A percentile compares a stretch with the other conserved stretches of the same genome.
Conservation (phyloP, 179 eudicot species). For the Drosera spatulata region DNA sequence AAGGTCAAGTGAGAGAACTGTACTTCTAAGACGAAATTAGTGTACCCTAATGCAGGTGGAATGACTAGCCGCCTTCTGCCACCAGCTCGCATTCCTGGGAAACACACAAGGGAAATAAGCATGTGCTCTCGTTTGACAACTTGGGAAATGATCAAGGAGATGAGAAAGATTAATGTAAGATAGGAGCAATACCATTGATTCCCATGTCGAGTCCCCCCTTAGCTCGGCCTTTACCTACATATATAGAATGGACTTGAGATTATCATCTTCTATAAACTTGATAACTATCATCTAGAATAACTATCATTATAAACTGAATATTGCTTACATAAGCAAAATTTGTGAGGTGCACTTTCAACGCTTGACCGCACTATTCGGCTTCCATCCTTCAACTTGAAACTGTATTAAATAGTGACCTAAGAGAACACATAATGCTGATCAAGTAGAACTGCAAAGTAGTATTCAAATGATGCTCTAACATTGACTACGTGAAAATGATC, state of each 20-base stretch:
- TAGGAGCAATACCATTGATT: conserved; percentile 43
- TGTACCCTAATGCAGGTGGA: conserved; percentile 72
- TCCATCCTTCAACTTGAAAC: no score
- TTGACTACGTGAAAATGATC: neutral
- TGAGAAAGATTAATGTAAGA: neutral
- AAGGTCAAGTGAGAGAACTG: neutral
- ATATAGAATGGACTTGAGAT: neutral
- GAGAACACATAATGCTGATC: no score
- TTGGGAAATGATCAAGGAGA: neutral
- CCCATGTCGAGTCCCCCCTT: conserved; percentile 78
- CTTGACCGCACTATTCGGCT: no score
- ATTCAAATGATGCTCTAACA: neutral
- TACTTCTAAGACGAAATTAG: neutral
- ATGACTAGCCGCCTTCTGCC: conserved; percentile 60
- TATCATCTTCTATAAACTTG: neutral
- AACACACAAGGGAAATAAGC: neutral
- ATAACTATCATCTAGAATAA: conserved; percentile 7
- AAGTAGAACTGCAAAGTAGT: neutral
- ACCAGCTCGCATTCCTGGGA: conserved; percentile 74
- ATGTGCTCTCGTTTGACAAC: neutral
- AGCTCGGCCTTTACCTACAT: conserved; percentile 45
- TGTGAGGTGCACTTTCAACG: no score
- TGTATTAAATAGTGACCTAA: no score
- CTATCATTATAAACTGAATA: conserved; percentile 29
- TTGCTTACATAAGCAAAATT: conserved; percentile 40